Base-by-base conservation (phyloP, 495 filamentous ascomycete species). In the Penicillium waksmanii region DNA sequence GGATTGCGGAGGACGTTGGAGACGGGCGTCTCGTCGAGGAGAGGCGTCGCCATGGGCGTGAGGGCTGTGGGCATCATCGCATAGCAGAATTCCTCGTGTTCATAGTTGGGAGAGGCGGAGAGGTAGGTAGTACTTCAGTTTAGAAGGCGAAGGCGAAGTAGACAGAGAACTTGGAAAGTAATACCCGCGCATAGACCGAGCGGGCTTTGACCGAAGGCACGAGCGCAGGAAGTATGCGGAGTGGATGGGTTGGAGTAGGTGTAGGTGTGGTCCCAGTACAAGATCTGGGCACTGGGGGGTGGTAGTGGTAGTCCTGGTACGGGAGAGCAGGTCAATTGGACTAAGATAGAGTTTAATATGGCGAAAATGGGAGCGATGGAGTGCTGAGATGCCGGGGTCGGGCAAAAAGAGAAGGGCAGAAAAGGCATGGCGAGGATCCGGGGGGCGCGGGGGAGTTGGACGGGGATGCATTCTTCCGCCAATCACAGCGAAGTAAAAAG, bases 61-160 rank as follows among this genome's bases (percentile, higher is more conserved):
- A 75, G 56, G 48, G 72, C 71, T 56, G 75, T 76, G 56, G 74
- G 75, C 66, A 77, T 78, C 73, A 77, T 77, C 69, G 70, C 73
- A 73, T 69, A 64, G 62, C 67, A 71, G 64, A 46, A 38, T 50
- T 43, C 57, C 35, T 56, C 40, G 53, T 64, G 63, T 62, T 75
- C 72, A 74, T 74, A 68, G 55, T 69, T 70, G 55, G 48, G 12
- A 11, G n/a, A 50, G 8, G 31, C 25, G 19, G 48, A 10, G 11
- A 38, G 15, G 8, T 1, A 12, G 36, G 36, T 38, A n/a, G 15
- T 38, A n/a, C 15, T 38, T n/a, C 11, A 38, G 36, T n/a, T 1
- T 12, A 44, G n/a, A 19, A 44, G 42, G n/a, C 12, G 11, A 33
- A 19, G 13, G 3, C 13, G 21, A 15, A 27, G 18, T 5, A 15